A percentile compares a stretch with the other conserved stretches of the same genome.
Evolutionary conservation across 768 basidiomycete genomes (phyloP).

Genomic region (Hortiboletus flavorubellus): DNA sequence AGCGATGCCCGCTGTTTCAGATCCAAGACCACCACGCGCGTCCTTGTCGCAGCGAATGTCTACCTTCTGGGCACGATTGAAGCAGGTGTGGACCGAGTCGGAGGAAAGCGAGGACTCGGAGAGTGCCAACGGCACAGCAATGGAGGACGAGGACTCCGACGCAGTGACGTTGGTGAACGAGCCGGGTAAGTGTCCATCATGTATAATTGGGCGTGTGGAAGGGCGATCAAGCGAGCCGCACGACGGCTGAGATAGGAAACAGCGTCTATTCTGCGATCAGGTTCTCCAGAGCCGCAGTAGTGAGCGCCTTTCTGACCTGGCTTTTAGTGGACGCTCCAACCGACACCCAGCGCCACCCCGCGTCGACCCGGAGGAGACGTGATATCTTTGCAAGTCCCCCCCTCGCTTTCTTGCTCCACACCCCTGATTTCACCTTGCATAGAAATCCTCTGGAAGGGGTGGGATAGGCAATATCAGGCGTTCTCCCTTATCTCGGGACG

Average conservation of each 20-base stretch:
- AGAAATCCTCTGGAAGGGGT: constrained; percentile 63
- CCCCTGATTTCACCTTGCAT: background rate
- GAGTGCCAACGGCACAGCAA: no score
- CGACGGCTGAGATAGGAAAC: no score
- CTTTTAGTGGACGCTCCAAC: constrained; percentile 13
- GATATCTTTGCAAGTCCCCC: constrained; percentile 47
- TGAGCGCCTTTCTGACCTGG: background rate
- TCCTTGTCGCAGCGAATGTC: constrained; percentile 14
- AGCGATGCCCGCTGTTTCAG: no score
- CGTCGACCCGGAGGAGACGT: constrained; percentile 21
- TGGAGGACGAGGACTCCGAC: background rate
- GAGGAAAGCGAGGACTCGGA: background rate
- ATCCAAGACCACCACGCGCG: background rate
- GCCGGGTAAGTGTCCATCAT: constrained; percentile 3
- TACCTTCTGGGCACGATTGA: constrained; percentile 13
- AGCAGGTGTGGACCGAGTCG: background rate
- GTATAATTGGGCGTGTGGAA: no score
- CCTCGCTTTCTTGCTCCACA: background rate
- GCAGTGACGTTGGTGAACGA: constrained; percentile 12
- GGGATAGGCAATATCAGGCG: constrained; percentile 64
- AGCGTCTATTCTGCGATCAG: no score
- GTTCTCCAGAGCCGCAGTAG: no score
- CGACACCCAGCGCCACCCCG: constrained; percentile 38
- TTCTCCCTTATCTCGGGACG: constrained; percentile 43
- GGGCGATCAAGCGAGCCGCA: no score